A percentile compares a stretch with the other conserved stretches of the same genome.
These are phyloP conservation scores for Yamadazyma conglobata DNA, from an alignment of 1,139 yeast genomes.

Conservation along the genomic window DNA sequence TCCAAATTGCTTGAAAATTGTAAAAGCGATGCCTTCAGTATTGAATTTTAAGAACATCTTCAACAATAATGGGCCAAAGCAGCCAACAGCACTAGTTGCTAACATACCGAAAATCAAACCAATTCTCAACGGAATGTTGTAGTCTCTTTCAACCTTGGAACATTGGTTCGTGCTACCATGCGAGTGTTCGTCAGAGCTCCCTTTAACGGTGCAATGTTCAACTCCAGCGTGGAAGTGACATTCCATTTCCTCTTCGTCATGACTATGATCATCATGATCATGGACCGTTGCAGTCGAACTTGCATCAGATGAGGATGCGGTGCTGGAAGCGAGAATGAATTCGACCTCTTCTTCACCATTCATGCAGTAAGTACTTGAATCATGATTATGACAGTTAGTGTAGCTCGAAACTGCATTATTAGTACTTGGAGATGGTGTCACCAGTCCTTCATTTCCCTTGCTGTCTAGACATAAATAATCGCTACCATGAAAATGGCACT, in stretches of 20 bases:
- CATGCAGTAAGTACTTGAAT: slow-evolving; percentile 22
- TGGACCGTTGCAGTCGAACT: slow-evolving; percentile 1
- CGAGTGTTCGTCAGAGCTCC: slow-evolving; percentile 3
- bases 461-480: slow-evolving; percentile 24
- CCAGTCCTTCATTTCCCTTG: slow-evolving; percentile 26
- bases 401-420: slow-evolving; percentile 20
- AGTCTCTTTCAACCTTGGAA: slow-evolving; percentile 22
- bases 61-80: slow-evolving; percentile 22
- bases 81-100: slow-evolving; percentile 28
- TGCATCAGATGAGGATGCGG: neutral
- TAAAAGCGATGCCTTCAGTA: slow-evolving; percentile 19
- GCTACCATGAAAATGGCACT: slow-evolving; percentile 29
- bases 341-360: slow-evolving; percentile 21
- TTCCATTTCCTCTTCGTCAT: slow-evolving; percentile 14
- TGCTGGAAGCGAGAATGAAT: slow-evolving; percentile 16
- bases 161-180: slow-evolving; percentile 10
- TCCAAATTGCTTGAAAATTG: slow-evolving; percentile 24
- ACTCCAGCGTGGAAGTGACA: slow-evolving; percentile 42
- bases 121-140: slow-evolving; percentile 24
- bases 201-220: slow-evolving; percentile 28
- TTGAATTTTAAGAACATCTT: slow-evolving; percentile 18
- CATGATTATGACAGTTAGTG: slow-evolving; percentile 30
- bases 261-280: slow-evolving; percentile 1
- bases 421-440: slow-evolving; percentile 20
- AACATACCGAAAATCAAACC: slow-evolving; percentile 30